Conservation (phyloP, 2,329 filamentous ascomycete species). For the Ceratocystis huliohia region DNA sequence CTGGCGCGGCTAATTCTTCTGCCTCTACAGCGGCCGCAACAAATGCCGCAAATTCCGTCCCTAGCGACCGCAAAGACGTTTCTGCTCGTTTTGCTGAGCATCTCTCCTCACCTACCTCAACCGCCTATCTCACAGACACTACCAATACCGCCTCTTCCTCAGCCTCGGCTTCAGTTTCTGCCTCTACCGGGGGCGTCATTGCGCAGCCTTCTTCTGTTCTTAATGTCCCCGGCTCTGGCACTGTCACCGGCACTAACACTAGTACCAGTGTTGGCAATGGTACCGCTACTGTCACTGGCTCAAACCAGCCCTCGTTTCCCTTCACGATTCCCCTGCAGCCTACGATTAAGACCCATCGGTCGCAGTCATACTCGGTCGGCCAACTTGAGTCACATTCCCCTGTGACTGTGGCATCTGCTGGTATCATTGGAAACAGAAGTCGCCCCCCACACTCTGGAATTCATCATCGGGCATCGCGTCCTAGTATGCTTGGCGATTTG, state of each 20-base stretch:
- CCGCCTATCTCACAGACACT: constrained; percentile 40
- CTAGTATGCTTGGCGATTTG: constrained; percentile 64
- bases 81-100: constrained; percentile 63
- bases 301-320: constrained; percentile 55
- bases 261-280: no score
- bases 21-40: background rate
- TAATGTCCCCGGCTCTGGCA: constrained; percentile 31
- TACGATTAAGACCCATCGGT: constrained; percentile 83
- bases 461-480: constrained; percentile 68
- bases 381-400: constrained; percentile 62
- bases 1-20: background rate
- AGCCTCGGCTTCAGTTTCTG: constrained; percentile 34
- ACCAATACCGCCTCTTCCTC: constrained; percentile 29
- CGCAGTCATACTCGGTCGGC: constrained; percentile 91
- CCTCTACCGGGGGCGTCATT: constrained; percentile 24
- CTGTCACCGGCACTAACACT: constrained; percentile 26
- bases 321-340: constrained; percentile 82
- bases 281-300: constrained; percentile 30
- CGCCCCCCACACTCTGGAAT: constrained; percentile 48
- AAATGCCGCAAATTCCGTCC: background rate
- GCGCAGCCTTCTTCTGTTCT: constrained; percentile 40
- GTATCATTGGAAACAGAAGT: constrained; percentile 40
- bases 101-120: constrained; percentile 60
- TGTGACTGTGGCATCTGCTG: constrained; percentile 33
- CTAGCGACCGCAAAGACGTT: constrained; percentile 58